These are phyloP conservation scores for Kazachstania psychrophila DNA, from an alignment of 805 yeast genomes.

Conservation along the genomic window DNA sequence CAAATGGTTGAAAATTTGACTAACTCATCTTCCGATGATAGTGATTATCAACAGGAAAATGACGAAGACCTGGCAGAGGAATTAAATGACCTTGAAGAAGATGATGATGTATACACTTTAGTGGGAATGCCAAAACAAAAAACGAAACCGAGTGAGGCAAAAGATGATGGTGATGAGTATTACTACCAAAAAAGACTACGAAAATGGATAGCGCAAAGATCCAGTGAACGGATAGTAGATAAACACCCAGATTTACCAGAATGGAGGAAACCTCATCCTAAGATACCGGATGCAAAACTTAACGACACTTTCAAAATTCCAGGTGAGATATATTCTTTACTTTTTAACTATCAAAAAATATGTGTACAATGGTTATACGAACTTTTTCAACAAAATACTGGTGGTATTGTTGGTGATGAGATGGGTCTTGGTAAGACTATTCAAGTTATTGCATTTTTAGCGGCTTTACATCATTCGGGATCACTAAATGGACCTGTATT, in stretches of 20 bases:
- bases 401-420: conserved; percentile 95
- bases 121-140: conserved; percentile 14
- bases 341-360: conserved; percentile 90
- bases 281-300: conserved; percentile 61
- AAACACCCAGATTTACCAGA: conserved; percentile 35
- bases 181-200: conserved; percentile 51
- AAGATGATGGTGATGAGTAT: conserved; percentile 75
- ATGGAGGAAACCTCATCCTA: conserved; percentile 72
- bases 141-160: conserved; percentile 23
- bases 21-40: conserved; percentile 15
- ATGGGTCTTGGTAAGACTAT: conserved; percentile 98
- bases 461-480: conserved; percentile 80
- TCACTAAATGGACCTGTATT: conserved; percentile 67
- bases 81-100: conserved; percentile 8
- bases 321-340: conserved; percentile 78
- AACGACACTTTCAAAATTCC: conserved; percentile 69
- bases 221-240: conserved; percentile 30
- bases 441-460: conserved; percentile 82
- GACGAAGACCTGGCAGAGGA: conserved; percentile 8
- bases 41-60: conserved; percentile 17
- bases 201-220: conserved; percentile 50
- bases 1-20: conserved; percentile 17
- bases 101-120: conserved; percentile 9
- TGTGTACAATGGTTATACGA: conserved; percentile 98
- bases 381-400: conserved; percentile 76